A percentile compares a stretch with the other conserved stretches of the same genome.
These are phyloP conservation scores for Aechmea fasciata DNA, from an alignment of 176 grass and related monocot genomes.

Conservation along the genomic window DNA sequence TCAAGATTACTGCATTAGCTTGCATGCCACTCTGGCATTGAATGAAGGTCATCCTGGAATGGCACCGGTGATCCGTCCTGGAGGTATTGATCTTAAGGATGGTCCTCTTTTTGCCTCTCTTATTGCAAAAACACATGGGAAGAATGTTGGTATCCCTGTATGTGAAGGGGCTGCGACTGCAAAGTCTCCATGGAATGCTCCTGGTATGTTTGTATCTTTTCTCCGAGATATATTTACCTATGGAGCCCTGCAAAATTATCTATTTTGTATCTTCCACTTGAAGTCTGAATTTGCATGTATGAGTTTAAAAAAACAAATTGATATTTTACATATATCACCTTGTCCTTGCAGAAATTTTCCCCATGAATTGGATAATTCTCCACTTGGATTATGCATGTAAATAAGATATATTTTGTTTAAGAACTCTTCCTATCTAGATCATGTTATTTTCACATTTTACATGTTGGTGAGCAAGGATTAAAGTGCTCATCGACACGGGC, in stretches of 20 bases:
- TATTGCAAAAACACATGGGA: conserved; percentile 64
- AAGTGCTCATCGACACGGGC: no score
- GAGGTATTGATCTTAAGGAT: conserved; percentile 89
- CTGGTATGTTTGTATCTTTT: conserved; percentile 38
- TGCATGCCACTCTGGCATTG: conserved; percentile 62
- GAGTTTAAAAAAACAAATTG: no score
- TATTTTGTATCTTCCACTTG: no score
- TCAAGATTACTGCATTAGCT: conserved; percentile 69
- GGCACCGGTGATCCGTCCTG: conserved; percentile 69
- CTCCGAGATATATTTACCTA: neutral
- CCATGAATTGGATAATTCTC: no score
- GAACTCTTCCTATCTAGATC: neutral
- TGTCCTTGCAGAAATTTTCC: no score
- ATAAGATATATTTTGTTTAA: no score
- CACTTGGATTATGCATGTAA: no score
- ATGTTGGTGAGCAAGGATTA: no score
- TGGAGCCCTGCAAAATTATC: no score
- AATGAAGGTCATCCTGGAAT: conserved; percentile 78
- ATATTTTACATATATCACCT: no score
- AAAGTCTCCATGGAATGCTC: conserved; percentile 94
- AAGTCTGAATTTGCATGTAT: no score
- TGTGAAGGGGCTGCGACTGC: conserved; percentile 88
- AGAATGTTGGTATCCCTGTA: conserved; percentile 84
- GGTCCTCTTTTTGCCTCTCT: conserved; percentile 77
- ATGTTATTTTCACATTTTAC: neutral